Base-by-base conservation (phyloP, 2,329 filamentous ascomycete species). In the Aspergillus sp. region DNA sequence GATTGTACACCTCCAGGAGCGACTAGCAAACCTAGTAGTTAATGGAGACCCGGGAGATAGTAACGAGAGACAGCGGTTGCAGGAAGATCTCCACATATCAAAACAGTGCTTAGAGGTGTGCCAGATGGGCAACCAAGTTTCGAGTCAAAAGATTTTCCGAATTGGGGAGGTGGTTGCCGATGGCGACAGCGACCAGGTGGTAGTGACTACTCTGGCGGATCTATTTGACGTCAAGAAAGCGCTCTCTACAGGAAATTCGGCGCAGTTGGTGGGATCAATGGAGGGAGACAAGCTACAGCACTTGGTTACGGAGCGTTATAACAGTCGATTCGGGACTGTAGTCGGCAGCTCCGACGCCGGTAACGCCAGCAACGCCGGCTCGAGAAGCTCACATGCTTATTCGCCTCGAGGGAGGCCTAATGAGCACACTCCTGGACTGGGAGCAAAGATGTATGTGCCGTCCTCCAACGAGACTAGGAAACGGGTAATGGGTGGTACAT, bases 141-240 rank as follows among this genome's bases (percentile, higher is more conserved):
- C 68, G 4, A 55, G 61, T 51, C 69, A 70, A 56, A 76, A 72
- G 55, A 65, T 71, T 54, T 70, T 72, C 60, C 73, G 56, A 48
- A 59, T 77, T 56, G 72, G 73, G 12, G 74, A 77, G 64, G 66
- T 69, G 9, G 58, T 74, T 67, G 73, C 72, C 46, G 72, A 77
- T 45, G 68, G 60, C 23, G 67, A 76, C 52, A 74, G 73, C 60
- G 72, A 77, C 65, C 73, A 77, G 66, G 67, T 77, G 31, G 71
- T 79, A 56, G 68, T 79, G 56, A 77, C 69, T 56, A 77, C 75
- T 59, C 62, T 76, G 57, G 74, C 74, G 40, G 76, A 77, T 68
- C 66, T 78, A 52, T 78, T 79, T 56, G 67, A 77, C 60, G 65
- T 78, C 52, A 70, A 65, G 57, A 77, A 73, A 64, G 74, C 70